Evolutionary conservation across 805 yeast genomes (phyloP), one percentile per base, ranked within the genome.

Genomic region (Citeromyces nyonsensis): DNA sequence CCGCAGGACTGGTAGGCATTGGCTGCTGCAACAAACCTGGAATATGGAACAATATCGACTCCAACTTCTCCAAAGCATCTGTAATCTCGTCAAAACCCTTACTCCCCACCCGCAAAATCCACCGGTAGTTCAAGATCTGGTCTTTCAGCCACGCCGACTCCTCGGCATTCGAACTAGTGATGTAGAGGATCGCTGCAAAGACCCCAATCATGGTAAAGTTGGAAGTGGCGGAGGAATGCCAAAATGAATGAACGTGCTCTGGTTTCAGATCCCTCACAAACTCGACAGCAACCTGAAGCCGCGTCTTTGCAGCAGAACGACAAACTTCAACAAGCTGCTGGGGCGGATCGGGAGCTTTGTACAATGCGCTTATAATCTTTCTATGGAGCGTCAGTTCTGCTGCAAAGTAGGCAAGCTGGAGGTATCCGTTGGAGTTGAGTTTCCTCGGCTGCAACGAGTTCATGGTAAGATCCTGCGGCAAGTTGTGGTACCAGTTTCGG

Each of bases 341-440:
- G 5, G 78, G 70, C 0, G 71, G 50, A n/a, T n/a, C n/a, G n/a
- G n/a, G n/a, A 18, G 57, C 57, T 5, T 49, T 37, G 13, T 63
- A 62, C 30, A 79, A 53, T 7, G 69, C 57, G 4, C 78, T 63
- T 15, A 79, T 69, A 33, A 81, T 81, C 43, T 74, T 73, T 32
- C 96, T 58, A 51, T 86, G 96, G 15, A 86, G 57, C 0, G 91
- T 79, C 26, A 86, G 70, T 47, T 86, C 97, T 1, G 94, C 79
- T 0, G 93, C 88, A 54, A 85, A 81, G 50, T 86, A 86, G 1
- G 93, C 79, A 30, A 86, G 54, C 35, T 85, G 93, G 32, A 86
- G 57, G 39, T 79, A 73, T 0, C 93, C 88, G 47, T 78, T 76
- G 10, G 86, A 66, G 44, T 76, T 78, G 35, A 76, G 64, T 42